Conservation (phyloP, 1,139 yeast species). For the Kodamaea sp. region DNA sequence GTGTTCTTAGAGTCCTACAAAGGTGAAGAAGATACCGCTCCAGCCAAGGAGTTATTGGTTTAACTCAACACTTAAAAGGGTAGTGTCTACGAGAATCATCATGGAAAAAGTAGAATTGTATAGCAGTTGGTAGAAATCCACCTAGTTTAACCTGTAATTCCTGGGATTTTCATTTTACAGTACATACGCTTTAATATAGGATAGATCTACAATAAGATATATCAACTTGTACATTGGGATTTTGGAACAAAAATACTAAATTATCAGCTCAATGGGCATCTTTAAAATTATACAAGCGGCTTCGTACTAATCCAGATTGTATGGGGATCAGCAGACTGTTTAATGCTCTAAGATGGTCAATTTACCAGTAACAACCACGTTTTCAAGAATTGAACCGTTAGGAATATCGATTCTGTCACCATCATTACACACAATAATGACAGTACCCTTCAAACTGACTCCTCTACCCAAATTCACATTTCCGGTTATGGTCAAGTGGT, state of each 20-base stretch:
- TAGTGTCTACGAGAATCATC: background rate
- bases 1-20: slow-evolving; percentile 35
- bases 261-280: no score
- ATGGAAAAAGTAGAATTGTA: background rate
- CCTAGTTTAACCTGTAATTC: no score
- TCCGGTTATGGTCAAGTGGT: slow-evolving; percentile 96
- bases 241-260: no score
- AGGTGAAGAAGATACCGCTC: slow-evolving; percentile 52
- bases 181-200: no score
- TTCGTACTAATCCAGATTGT: no score
- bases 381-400: slow-evolving; percentile 90
- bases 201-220: no score
- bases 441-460: slow-evolving; percentile 94
- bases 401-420: slow-evolving; percentile 97
- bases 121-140: no score
- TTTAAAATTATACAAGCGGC: no score
- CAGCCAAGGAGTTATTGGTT: slow-evolving; percentile 33
- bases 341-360: slow-evolving; percentile 93
- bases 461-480: slow-evolving; percentile 89
- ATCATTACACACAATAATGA: slow-evolving; percentile 94
- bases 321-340: no score
- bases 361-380: slow-evolving; percentile 96
- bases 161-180: no score
- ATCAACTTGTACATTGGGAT: no score
- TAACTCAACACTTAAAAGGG: no score